phyloP scores from a whole-genome alignment of 2,329 filamentous ascomycete genomes.

The Aureobasidium sp. region DNA sequence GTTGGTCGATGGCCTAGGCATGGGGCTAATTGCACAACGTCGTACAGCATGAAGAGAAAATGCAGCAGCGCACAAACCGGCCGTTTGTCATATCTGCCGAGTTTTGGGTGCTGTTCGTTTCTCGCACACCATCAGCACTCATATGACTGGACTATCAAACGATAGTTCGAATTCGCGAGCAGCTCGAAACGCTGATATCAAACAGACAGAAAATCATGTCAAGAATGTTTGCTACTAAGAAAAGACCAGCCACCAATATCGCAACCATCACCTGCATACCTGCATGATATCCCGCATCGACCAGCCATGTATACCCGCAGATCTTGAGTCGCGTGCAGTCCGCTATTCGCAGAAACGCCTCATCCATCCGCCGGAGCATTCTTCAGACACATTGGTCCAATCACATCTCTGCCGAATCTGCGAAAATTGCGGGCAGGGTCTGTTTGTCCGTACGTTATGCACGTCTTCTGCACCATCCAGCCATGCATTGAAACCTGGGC shows the following conservation, averaged over 20 bases:
- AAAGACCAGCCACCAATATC: neutral
- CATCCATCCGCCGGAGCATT: neutral
- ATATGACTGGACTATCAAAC: neutral
- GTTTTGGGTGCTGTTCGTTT: neutral
- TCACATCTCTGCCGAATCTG: neutral
- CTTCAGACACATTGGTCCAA: neutral
- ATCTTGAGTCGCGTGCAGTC: neutral
- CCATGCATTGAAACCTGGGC: neutral
- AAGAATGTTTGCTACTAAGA: constrained; percentile 1
- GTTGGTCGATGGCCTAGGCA: neutral
- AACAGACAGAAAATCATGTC: neutral
- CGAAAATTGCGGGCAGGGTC: neutral
- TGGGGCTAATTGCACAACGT: neutral
- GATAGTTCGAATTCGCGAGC: neutral
- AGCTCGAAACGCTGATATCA: neutral
- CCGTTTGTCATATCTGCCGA: neutral
- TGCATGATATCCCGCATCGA: neutral
- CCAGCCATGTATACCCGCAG: constrained; percentile 8
- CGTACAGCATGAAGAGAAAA: neutral
- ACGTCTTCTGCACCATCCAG: neutral
- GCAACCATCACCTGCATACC: neutral
- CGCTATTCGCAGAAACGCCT: neutral
- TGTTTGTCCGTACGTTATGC: neutral
- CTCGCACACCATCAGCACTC: neutral
- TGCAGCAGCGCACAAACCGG: neutral